Percentiles rank a stretch among this genome's conserved stretches.
Evolutionary conservation across 1,139 yeast species (phyloP).

Genomic region (Zhuliangozyma parablackwelliae): DNA sequence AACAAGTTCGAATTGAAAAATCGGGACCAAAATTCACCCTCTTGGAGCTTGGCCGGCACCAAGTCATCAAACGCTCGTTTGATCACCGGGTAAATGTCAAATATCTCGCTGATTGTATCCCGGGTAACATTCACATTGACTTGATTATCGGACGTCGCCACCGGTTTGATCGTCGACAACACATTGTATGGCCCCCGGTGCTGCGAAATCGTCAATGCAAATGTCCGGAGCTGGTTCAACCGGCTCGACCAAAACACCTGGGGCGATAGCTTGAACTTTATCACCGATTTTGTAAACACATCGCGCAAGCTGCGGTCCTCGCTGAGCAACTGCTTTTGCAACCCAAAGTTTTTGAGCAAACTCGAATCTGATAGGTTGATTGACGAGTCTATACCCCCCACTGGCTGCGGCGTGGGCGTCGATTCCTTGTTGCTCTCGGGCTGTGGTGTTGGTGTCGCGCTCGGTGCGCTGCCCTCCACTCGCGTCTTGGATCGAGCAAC

Average conservation of each 20-base stretch:
- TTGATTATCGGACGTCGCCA: slow-evolving; percentile 83
- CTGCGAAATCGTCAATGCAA: slow-evolving; percentile 79
- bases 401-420: slow-evolving; percentile 5
- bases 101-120: slow-evolving; percentile 84
- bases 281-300: slow-evolving; percentile 85
- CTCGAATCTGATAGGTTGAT: slow-evolving; percentile 32
- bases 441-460: slow-evolving; percentile 18
- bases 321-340: slow-evolving; percentile 73
- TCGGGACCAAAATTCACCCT: slow-evolving; percentile 96
- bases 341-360: slow-evolving; percentile 61
- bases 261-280: slow-evolving; percentile 70
- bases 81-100: slow-evolving; percentile 91
- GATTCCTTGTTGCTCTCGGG: slow-evolving; percentile 5
- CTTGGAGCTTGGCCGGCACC: slow-evolving; percentile 76
- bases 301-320: slow-evolving; percentile 69
- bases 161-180: slow-evolving; percentile 87
- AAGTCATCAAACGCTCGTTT: slow-evolving; percentile 82
- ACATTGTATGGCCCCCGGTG: slow-evolving; percentile 93
- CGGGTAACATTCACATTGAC: slow-evolving; percentile 90
- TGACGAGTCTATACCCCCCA: slow-evolving; percentile 15
- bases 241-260: slow-evolving; percentile 87
- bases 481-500: slow-evolving; percentile 56
- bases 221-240: slow-evolving; percentile 73
- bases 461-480: slow-evolving; percentile 16
- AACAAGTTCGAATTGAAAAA: slow-evolving; percentile 88